phyloP scores from a whole-genome alignment of 805 yeast species.

The Metschnikowia vanudenii region DNA sequence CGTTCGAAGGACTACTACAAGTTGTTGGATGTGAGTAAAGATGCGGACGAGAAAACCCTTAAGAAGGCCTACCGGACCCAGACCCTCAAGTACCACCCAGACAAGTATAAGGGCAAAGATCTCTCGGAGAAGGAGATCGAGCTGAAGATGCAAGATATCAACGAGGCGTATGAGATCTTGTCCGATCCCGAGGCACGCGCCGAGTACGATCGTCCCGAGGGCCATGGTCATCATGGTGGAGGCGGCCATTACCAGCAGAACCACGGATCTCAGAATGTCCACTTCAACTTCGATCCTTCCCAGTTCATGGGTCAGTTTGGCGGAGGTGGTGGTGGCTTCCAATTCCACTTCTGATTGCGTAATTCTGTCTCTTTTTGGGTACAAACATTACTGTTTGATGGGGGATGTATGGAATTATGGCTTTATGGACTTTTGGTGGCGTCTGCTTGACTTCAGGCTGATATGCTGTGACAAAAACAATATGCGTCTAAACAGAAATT shows the following conservation, averaged over 20 bases:
- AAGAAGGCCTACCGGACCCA: slow-evolving; percentile 77
- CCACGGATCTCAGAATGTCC: slow-evolving; percentile 9
- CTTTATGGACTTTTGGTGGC: no score
- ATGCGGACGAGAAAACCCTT: slow-evolving; percentile 70
- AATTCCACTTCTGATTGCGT: not conserved
- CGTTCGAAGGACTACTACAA: slow-evolving; percentile 74
- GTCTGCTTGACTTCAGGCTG: no score
- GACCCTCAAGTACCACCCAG: slow-evolving; percentile 87
- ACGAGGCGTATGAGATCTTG: slow-evolving; percentile 87
- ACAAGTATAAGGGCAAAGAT: slow-evolving; percentile 72
- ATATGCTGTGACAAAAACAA: no score
- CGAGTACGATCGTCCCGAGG: slow-evolving; percentile 53
- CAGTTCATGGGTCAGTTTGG: slow-evolving; percentile 21
- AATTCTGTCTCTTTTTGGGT: not conserved
- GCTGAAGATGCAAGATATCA: slow-evolving; percentile 84
- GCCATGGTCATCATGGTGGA: slow-evolving; percentile 12
- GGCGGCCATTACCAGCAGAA: slow-evolving; percentile 10
- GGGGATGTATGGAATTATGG: no score
- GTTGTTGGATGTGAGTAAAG: slow-evolving; percentile 61
- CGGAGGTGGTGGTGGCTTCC: slow-evolving; percentile 7
- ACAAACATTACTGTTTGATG: no score
- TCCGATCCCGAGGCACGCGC: slow-evolving; percentile 62
- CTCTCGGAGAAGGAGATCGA: slow-evolving; percentile 68
- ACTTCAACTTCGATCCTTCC: slow-evolving; percentile 15
- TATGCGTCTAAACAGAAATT: no score